These are phyloP conservation scores for Sedum album DNA, from an alignment of 164 flowering plant species.

Conservation along the genomic window DNA sequence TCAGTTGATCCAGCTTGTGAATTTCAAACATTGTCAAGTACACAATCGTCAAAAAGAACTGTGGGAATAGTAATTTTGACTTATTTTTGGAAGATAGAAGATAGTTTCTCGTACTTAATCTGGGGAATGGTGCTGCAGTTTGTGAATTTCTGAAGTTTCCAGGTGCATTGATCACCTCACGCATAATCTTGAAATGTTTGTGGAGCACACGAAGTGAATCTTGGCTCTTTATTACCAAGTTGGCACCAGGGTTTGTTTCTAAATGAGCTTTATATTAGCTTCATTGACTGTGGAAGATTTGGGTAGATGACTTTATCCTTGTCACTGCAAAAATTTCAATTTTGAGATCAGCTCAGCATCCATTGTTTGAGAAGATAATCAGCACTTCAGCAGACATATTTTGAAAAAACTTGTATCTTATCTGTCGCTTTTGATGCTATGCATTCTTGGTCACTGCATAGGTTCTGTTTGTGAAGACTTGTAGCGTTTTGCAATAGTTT, in stretches of 20 bases:
- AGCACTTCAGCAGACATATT: too few relatives aligned
- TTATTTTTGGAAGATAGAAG: not conserved
- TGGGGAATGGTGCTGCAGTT: not conserved
- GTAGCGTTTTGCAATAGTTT: too few relatives aligned
- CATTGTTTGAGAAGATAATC: too few relatives aligned
- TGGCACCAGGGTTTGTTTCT: not conserved
- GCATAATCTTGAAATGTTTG: not conserved
- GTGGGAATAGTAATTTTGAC: not conserved
- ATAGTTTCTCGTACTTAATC: not conserved
- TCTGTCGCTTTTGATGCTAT: too few relatives aligned
- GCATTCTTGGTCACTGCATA: too few relatives aligned
- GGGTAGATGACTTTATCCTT: too few relatives aligned
- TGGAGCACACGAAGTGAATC: not conserved
- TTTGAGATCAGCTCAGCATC: too few relatives aligned
- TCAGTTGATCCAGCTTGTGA: not conserved
- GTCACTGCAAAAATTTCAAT: too few relatives aligned
- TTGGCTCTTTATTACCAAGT: not conserved
- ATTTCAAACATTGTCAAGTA: not conserved
- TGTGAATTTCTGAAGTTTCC: not conserved
- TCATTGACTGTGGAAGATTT: too few relatives aligned
- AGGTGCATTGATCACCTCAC: not conserved
- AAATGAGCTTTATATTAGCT: too few relatives aligned
- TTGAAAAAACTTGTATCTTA: too few relatives aligned
- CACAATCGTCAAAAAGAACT: not conserved
- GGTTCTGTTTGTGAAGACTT: too few relatives aligned